phyloP scores from a whole-genome alignment of 257 asterid species.

The Penstemon barbatus region DNA sequence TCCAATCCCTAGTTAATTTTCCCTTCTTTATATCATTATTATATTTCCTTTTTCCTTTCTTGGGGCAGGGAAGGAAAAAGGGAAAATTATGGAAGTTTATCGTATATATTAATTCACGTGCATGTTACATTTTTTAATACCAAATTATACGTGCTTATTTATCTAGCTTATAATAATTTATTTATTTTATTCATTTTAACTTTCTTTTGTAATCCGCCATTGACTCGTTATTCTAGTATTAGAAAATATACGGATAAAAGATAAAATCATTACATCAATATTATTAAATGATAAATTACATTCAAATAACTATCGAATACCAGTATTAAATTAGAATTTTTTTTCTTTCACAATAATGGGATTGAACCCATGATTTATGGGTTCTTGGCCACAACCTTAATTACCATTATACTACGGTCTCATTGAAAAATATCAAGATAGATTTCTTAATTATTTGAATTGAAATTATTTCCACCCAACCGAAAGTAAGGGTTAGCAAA shows the following conservation, averaged over 20 bases:
- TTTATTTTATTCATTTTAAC: too few species aligned
- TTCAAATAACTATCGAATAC: not conserved
- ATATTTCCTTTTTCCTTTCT: constrained; percentile 2
- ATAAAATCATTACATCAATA: not conserved
- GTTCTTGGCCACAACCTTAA: constrained; percentile 11
- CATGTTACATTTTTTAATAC: not conserved
- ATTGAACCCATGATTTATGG: not conserved
- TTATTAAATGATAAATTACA: not conserved
- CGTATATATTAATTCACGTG: not conserved
- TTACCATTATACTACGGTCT: constrained; percentile 19
- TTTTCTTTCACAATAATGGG: constrained; percentile 27
- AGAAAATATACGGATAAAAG: not conserved
- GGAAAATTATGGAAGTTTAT: not conserved
- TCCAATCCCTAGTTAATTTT: constrained; percentile 22
- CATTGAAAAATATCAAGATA: too few species aligned
- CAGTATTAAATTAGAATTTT: too few species aligned
- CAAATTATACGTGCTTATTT: too few species aligned
- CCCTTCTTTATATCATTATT: constrained; percentile 23
- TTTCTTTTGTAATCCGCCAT: too few species aligned
- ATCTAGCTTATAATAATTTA: too few species aligned
- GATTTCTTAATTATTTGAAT: too few species aligned
- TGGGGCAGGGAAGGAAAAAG: too few species aligned
- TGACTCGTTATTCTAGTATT: too few species aligned
- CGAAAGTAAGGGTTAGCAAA: constrained; percentile 5
- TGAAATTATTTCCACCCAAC: not conserved